These are phyloP conservation scores for Venturia oleaginea DNA, from an alignment of 2,329 filamentous ascomycete genomes.

Conservation along the genomic window DNA sequence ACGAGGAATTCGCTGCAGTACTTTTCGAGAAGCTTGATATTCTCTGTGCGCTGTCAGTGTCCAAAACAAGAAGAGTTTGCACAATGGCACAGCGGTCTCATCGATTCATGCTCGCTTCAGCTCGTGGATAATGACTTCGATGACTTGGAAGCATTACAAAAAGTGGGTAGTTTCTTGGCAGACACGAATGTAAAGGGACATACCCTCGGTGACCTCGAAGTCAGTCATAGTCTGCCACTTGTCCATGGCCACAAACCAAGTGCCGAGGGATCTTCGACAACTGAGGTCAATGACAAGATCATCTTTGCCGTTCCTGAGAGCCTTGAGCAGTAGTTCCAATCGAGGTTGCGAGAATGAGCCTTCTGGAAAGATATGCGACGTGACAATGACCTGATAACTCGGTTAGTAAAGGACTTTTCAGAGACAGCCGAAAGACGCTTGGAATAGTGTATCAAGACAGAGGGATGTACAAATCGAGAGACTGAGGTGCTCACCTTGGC, in stretches of 20 bases:
- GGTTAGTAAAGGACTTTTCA: neutral
- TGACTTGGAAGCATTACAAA: no score
- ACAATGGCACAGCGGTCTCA: no score
- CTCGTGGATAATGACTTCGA: no score
- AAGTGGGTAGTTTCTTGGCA: no score
- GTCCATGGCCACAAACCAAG: constrained; percentile 97
- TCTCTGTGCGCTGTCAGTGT: constrained; percentile 46
- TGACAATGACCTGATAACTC: constrained; percentile 79
- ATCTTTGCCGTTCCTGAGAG: constrained; percentile 62
- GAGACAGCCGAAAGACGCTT: neutral
- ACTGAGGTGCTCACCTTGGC: constrained; percentile 61
- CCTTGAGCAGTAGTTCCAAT: constrained; percentile 62
- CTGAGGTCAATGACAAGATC: constrained; percentile 93
- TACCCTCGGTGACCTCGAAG: constrained; percentile 85
- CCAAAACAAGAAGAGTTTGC: neutral
- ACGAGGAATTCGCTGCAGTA: constrained; percentile 96
- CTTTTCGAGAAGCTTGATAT: constrained; percentile 71
- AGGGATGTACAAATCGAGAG: neutral
- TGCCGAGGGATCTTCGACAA: constrained; percentile 66
- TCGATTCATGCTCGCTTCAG: no score
- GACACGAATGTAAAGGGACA: no score
- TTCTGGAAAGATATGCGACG: constrained; percentile 83
- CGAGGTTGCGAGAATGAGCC: constrained; percentile 71
- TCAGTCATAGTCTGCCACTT: constrained; percentile 98
- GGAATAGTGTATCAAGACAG: no score